Evolutionary conservation across 208 protist species (phyloP), one percentile per base, ranked within the genome.

Genomic region (Lotmaria passim): DNA sequence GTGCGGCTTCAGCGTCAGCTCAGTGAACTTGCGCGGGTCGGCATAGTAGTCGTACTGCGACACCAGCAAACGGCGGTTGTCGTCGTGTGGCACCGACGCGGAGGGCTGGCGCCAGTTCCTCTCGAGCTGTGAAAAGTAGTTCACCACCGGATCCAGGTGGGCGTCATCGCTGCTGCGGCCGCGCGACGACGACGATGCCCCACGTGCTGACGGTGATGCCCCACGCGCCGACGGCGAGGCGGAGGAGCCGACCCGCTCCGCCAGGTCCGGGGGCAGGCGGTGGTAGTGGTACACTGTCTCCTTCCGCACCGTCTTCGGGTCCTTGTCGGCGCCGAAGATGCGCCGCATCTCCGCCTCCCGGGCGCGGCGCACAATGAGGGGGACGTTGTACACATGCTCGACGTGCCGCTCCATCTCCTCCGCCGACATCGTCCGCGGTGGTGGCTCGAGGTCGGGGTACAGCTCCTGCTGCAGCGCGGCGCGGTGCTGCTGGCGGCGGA

Each of bases 401-500:
- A 95, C 73, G 63, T 93, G 90, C 12, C 53, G 44, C 34, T 73
- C 41, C 55, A 93, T 50, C 50, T 83, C 79, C 17, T 76, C 58
- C 11, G 43, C 36, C 6, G 55, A 65, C 17, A 91, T 34, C 36
- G 64, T 73, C 1, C 51, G 69, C 59, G 52, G 58, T 24, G 53
- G 51, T 33, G 50, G 38, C 64, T 73, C 73, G 7, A 64, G 61
- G 26, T 69, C 47, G 2, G 81, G 74, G 74, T 95, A 87, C 7
- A 91, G 57, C 57, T 91, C 87, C 74, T 82, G 83, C 55, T 81
- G 78, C 46, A 93, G 69, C 23, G 81, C 80, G 1, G 70, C 75
- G 21, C 82, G 67, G 43, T 81, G 81, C 46, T 89, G 86, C 72
- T 95, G 85, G 19, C 87, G 87, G 15, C 86, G 79, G 58, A 93